Evolutionary conservation across 257 asterid species (phyloP).

Genomic region (Capsicum rhomboideum): DNA sequence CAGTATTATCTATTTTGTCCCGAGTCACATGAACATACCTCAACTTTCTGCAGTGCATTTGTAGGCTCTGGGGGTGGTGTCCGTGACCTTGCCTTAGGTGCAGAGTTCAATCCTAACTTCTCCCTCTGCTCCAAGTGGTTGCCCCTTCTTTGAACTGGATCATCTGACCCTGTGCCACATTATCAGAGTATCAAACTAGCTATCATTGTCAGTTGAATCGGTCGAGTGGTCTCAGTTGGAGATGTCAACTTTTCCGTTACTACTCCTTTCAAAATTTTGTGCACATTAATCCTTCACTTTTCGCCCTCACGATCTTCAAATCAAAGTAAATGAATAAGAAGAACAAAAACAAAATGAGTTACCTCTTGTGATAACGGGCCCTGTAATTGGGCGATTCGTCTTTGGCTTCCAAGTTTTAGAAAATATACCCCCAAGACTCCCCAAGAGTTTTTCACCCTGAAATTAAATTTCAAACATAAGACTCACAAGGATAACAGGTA

Average conservation of each 20-base stretch:
- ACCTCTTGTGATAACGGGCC: conserved; percentile 65
- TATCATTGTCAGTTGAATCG: conserved; percentile 1
- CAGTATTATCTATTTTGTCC: neutral
- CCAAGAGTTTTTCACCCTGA: conserved; percentile 95
- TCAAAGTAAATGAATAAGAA: neutral
- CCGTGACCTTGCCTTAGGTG: conserved; percentile 40
- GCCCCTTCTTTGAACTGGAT: conserved; percentile 58
- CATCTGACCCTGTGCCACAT: conserved; percentile 35
- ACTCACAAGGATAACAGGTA: neutral
- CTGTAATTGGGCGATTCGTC: conserved; percentile 57
- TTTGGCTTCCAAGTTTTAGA: conserved; percentile 95
- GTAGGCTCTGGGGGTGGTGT: conserved; percentile 58
- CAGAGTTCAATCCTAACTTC: conserved; percentile 67
- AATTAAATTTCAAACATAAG: conserved; percentile 16
- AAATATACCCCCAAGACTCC: conserved; percentile 92
- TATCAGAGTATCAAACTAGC: conserved; percentile 14
- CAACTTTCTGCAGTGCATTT: conserved; percentile 74
- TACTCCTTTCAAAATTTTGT: neutral
- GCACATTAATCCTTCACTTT: neutral
- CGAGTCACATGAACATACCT: conserved; percentile 35
- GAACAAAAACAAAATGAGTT: conserved; percentile 3
- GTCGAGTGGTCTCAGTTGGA: too few species aligned
- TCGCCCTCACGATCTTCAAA: neutral
- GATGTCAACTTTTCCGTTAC: neutral
- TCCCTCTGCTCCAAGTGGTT: conserved; percentile 88